A percentile compares a stretch with the other conserved stretches of the same genome.
phyloP scores from a whole-genome alignment of 169 alveolate genomes.

The Toxoplasma gondii region DNA sequence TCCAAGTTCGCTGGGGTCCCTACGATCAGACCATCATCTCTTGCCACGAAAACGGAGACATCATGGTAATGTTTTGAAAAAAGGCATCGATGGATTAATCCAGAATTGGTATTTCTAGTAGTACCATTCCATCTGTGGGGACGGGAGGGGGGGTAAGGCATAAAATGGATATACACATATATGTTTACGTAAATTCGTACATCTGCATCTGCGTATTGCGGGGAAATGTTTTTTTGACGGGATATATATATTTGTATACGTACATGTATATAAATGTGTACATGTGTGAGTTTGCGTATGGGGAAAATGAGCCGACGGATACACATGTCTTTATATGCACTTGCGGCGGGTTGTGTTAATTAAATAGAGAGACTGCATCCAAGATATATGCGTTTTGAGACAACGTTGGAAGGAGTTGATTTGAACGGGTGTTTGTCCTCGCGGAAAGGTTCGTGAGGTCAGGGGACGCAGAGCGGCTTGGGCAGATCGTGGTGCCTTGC shows the following conservation, averaged over 20 bases:
- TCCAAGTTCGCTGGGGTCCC: slow-evolving; percentile 91
- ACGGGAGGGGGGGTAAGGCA: background rate
- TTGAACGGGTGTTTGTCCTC: no score
- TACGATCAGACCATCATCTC: slow-evolving; percentile 86
- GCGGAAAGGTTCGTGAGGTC: no score
- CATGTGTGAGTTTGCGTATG: background rate
- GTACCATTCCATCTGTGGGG: background rate
- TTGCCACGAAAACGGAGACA: slow-evolving; percentile 89
- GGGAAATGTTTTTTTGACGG: background rate
- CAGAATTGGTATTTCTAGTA: background rate
- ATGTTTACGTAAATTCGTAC: background rate
- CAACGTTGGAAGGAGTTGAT: background rate
- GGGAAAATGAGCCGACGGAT: no score
- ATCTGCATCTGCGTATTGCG: background rate
- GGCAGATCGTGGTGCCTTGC: no score
- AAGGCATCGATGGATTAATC: background rate
- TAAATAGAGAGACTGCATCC: no score
- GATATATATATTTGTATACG: background rate
- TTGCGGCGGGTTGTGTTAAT: no score
- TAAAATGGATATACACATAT: background rate
- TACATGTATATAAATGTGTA: background rate
- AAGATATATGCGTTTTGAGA: background rate
- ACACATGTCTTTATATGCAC: no score
- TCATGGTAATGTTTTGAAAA: slow-evolving; percentile 69
- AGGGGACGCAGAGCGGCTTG: no score